A percentile compares a stretch with the other conserved stretches of the same genome.
These are phyloP conservation scores for Aspergillus unguis DNA, from an alignment of 2,329 filamentous ascomycete genomes.

Conservation along the genomic window DNA sequence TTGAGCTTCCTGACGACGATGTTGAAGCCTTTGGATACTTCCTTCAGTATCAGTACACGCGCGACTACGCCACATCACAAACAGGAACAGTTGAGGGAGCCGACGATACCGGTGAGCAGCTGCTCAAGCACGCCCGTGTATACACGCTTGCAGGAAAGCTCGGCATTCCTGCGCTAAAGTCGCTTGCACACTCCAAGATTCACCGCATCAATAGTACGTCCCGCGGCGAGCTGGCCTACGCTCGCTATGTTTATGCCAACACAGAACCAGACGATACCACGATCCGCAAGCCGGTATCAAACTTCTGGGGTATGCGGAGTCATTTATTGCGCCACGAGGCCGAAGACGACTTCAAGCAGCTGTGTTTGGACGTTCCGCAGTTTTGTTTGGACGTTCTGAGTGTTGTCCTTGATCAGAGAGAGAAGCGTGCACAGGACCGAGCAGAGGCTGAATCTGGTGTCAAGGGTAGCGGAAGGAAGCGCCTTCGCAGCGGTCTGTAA, in stretches of 20 bases:
- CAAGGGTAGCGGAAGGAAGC: slow-evolving; percentile 41
- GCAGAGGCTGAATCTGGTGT: slow-evolving; percentile 33
- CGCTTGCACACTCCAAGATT: slow-evolving; percentile 81
- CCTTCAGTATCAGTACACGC: slow-evolving; percentile 79
- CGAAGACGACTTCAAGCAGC: slow-evolving; percentile 75
- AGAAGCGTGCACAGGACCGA: slow-evolving; percentile 39
- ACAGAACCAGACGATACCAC: slow-evolving; percentile 65
- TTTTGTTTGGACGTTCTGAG: slow-evolving; percentile 91
- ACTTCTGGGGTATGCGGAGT: slow-evolving; percentile 79
- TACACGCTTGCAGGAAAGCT: slow-evolving; percentile 86
- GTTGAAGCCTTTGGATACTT: slow-evolving; percentile 73
- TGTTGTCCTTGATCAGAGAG: slow-evolving; percentile 45
- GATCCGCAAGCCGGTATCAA: slow-evolving; percentile 79
- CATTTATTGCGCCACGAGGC: slow-evolving; percentile 82
- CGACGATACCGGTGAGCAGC: slow-evolving; percentile 75
- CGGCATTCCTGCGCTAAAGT: slow-evolving; percentile 64
- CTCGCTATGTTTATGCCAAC: slow-evolving; percentile 82
- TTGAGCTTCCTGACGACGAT: slow-evolving; percentile 66
- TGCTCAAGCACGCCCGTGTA: slow-evolving; percentile 83
- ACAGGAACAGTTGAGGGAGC: slow-evolving; percentile 57
- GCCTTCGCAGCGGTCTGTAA: slow-evolving; percentile 30
- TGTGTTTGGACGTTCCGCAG: slow-evolving; percentile 86
- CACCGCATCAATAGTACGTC: slow-evolving; percentile 86
- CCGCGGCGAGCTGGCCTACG: slow-evolving; percentile 86
- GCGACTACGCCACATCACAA: slow-evolving; percentile 65